Percentiles rank a stretch among this genome's conserved stretches.
These are phyloP conservation scores for Phyllosticta ampelicida DNA, from an alignment of 2,329 filamentous ascomycete species.

Conservation along the genomic window DNA sequence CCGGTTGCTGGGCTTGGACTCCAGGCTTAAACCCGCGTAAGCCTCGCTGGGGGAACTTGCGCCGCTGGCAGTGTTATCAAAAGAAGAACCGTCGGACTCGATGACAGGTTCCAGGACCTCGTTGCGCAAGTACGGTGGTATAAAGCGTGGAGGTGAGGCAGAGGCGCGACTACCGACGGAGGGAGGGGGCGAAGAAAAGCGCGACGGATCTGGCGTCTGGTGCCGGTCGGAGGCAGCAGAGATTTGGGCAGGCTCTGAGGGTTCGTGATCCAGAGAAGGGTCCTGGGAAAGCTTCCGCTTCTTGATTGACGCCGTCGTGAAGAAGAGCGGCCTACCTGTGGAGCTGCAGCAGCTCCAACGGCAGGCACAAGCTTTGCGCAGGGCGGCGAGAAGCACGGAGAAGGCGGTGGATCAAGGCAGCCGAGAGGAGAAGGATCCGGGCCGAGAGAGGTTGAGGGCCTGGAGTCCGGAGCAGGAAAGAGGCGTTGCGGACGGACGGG, in stretches of 20 bases:
- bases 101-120: constrained; percentile 33
- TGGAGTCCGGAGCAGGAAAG: background rate
- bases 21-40: constrained; percentile 41
- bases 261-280: constrained; percentile 12
- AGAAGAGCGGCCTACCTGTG: constrained; percentile 25
- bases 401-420: background rate
- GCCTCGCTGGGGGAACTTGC: constrained; percentile 41
- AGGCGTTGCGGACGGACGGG: background rate
- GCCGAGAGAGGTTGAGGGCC: background rate
- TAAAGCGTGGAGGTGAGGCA: constrained; percentile 35
- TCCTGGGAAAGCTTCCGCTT: constrained; percentile 35
- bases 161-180: constrained; percentile 18
- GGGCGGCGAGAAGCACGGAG: constrained; percentile 4
- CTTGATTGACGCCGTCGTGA: constrained; percentile 35
- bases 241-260: constrained; percentile 7
- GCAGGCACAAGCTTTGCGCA: constrained; percentile 16
- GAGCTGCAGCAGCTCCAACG: constrained; percentile 29
- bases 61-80: constrained; percentile 27
- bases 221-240: constrained; percentile 11
- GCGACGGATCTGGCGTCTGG: constrained; percentile 19
- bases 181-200: constrained; percentile 26
- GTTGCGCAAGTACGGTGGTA: constrained; percentile 47
- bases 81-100: constrained; percentile 17
- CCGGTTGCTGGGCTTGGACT: constrained; percentile 25
- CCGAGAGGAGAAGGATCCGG: background rate